A percentile compares a stretch with the other conserved stretches of the same genome.
These are phyloP conservation scores for Fusarium verticillioides DNA, from an alignment of 2,329 filamentous ascomycete genomes.

Conservation along the genomic window DNA sequence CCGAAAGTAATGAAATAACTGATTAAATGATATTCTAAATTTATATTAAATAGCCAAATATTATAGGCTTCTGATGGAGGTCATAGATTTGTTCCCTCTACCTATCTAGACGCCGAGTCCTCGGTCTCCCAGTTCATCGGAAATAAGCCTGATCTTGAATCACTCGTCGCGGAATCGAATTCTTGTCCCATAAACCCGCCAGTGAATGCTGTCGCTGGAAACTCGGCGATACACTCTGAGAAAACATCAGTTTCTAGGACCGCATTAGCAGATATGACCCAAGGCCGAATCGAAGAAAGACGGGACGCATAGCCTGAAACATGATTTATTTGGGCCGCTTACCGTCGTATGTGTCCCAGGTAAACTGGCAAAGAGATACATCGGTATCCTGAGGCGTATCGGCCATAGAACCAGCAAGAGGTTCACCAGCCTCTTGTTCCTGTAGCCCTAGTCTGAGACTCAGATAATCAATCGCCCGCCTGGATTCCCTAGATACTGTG, in stretches of 20 bases:
- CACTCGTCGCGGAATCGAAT: fast-evolving
- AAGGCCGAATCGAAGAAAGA: no score
- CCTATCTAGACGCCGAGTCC: not conserved
- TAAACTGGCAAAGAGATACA: not conserved
- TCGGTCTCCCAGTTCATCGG: not conserved
- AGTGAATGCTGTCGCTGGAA: not conserved
- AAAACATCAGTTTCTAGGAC: not conserved
- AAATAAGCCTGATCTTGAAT: not conserved
- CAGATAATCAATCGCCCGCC: not conserved
- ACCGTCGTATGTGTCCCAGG: not conserved
- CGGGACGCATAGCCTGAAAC: not conserved
- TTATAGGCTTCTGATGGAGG: no score
- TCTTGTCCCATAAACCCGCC: fast-evolving
- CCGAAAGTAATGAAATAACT: not conserved
- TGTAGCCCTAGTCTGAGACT: not conserved
- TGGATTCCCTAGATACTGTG: not conserved
- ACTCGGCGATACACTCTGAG: not conserved
- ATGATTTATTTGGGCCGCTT: not conserved
- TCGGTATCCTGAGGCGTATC: not conserved
- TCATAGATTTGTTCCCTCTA: no score
- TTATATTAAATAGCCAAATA: no score
- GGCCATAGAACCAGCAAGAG: not conserved
- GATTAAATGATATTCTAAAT: fast-evolving
- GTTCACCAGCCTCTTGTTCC: not conserved
- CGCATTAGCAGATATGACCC: not conserved